Base-by-base conservation (phyloP, 2,329 filamentous ascomycete genomes). In the Cytospora mali region DNA sequence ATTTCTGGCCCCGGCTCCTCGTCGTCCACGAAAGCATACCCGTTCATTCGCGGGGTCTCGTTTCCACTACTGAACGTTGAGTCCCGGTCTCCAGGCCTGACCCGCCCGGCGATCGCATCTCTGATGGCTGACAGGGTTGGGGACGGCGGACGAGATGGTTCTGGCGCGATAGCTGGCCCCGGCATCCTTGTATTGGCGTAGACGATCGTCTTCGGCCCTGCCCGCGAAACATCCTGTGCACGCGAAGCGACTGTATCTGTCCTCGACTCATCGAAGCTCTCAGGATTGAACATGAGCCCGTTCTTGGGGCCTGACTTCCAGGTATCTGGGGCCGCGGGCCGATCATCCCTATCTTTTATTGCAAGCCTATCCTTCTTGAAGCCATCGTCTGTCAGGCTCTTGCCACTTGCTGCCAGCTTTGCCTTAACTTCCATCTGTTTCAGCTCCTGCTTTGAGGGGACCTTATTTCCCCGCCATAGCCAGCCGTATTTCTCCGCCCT, bases 11-110 rank as follows among this genome's bases (percentile, higher is more conserved):
- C 81, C 0, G 85, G 84, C 48, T 84, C 81, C 55, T 90, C 90
- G 62, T 96, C 92, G 68, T 97, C 93, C 39, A 99, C 93, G 75
- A 97, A 98, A 0, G 92, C 86, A 74, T 97, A 99, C 1, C 95
- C 95, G 66, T 96, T 96, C 0, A 98, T 91, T 2, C 92, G 84
- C 0, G 94, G 95, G 0, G 94, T 98, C 74, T 96, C 93, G 62
- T 82, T 84, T 18, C 88, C 90, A 1, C 81, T 69, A 2, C 81
- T 81, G 11, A 79, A 74, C 5, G 75, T 79, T 6, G 85, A 85
- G 68, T 92, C 88, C 14, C 86, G 85, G 27, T 88, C 84, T 10
- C 81, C 83, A 2, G 81, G 78, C 10, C 86, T 84, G 5, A 89
- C 86, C 9, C 81, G 85, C 11, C 93, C 92, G 1, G 89, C 87